Evolutionary conservation across 106 monocot genomes (phyloP).

Genomic region (Allium fistulosum): DNA sequence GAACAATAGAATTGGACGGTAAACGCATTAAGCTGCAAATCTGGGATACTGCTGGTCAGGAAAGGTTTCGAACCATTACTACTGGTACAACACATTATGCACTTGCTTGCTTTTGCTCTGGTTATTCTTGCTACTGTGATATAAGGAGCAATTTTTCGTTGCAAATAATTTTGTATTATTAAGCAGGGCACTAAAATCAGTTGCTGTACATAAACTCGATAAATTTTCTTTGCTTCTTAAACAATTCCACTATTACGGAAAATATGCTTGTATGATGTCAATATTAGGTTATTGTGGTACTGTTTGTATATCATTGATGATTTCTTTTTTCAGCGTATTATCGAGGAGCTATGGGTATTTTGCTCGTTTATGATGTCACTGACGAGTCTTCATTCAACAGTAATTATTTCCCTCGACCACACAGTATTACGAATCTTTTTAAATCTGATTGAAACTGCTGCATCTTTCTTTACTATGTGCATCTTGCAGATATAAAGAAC

Average conservation of each 20-base stretch:
- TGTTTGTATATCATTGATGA: too few species aligned
- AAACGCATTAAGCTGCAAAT: constrained; percentile 73
- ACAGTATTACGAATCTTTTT: not conserved
- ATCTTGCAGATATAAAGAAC: constrained; percentile 54
- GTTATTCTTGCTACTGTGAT: not conserved
- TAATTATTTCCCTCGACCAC: constrained; percentile 8
- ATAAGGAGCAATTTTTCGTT: not conserved
- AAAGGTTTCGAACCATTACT: constrained; percentile 62
- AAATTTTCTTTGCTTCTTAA: too few species aligned
- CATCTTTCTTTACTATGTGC: not conserved
- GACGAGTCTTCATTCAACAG: constrained; percentile 82
- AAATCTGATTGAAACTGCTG: not conserved
- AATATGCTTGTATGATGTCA: too few species aligned
- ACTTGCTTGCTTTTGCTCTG: not conserved
- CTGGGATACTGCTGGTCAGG: constrained; percentile 83
- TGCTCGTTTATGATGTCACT: constrained; percentile 70
- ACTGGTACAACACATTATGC: constrained; percentile 20
- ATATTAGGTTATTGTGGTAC: too few species aligned
- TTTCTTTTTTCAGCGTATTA: constrained; percentile 45
- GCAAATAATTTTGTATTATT: not conserved
- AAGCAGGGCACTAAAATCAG: not conserved
- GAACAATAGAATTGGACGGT: constrained; percentile 72
- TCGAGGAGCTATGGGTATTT: constrained; percentile 73
- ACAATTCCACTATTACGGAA: too few species aligned
- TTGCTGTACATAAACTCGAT: not conserved